Base-by-base conservation (phyloP, 306 rosid genomes). In the Rubus idaeus region DNA sequence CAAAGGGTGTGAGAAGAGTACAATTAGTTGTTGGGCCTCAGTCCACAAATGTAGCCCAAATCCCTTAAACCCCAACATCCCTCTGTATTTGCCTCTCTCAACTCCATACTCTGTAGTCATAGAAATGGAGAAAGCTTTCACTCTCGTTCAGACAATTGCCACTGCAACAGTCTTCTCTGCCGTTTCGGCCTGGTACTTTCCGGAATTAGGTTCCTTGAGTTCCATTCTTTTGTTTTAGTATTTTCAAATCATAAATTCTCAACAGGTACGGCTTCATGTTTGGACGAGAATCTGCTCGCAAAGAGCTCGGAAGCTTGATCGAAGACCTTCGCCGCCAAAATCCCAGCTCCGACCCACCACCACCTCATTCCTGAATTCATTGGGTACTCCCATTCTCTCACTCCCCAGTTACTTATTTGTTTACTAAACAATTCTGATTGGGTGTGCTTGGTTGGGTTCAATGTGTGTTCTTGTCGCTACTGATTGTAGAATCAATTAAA, bases 161-260 rank as follows among this genome's bases (percentile, higher is more conserved):
- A 85, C 96, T 50, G 98, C 92, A 10, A 90, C 90, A 21, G 89
- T 84, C 23, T 96, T 96, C 93, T 92, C 99, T 13, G 96, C 94
- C 11, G 77, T 96, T 80, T 96, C 99, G 23, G 87, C 86, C 81
- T 96, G 98, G 97, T 89, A 76, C 55, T 47, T 26, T 26, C 30
- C 30, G 30, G 30, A 26, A 26, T 26, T 26, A 26, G 30, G 30
- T 26, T 26, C 30, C 30, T 72, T 47, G 3, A 70, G 68, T 78
- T 75, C 68, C 41, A 68, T 73, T 72, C 16, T 58, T 47, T 50
- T 17, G 30, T 26, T 26, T 26, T 26, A 26, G 30, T 26, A 26
- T 26, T 26, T 26, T 26, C 61, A 70, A 30, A 21, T 16, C 66
- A 23, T 26, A 42, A n/a, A n/a, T n/a, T n/a, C n/a, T n/a, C n/a